Evolutionary conservation across 352 stramenopile species (phyloP), one percentile per base, ranked within the genome.

Genomic region (Phytophthora niederhauseri): DNA sequence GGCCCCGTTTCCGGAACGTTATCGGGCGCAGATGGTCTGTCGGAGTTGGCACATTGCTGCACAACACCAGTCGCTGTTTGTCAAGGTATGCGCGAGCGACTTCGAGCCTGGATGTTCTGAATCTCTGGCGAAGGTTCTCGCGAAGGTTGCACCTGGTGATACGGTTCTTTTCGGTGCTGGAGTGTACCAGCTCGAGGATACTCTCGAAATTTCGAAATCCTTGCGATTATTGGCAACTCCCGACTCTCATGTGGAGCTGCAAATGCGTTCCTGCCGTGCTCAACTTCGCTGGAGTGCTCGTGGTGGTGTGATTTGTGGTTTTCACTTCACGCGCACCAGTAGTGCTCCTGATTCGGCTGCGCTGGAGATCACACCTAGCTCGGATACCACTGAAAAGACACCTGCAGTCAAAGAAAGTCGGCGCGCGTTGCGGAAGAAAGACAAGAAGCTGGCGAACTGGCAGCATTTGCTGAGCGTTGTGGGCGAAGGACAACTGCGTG

Each of bases 121-220:
- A 3, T 75, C 63, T 3, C 43, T 94, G 1, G 30, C 70, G 0
- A 41, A 79, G 3, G 15, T 80, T 6, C 28, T 93, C 3, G 49
- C 51, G 1, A 63, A 55, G 1, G 64, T 86, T 5, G 17, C 69
- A 2, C 26, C 34, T 0, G 85, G 87, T 0, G 77, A 84, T 6
- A 93, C 84, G 0, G 57, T 95, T 22, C 56, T 92, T n/a, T 93
- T 95, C 53, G 69, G 76, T 19, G 77, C 84, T 0, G 87, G 85
- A 4, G 85, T 93, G 22, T 91, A 95, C 64, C 66, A 78, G 1
- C 19, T 95, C 1, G 57, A 89, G 6, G 66, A 86, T 2, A 53
- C 62, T n/a, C 54, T 95, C 0, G 57, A 84, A 17, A 78, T 95
- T 15, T 76, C 41, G 3, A 84, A 67, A 17, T 72, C 78, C 0